Evolutionary conservation across 108 stramenopile species (phyloP), one percentile per base, ranked within the genome.

Genomic region (Fistulifera solaris): DNA sequence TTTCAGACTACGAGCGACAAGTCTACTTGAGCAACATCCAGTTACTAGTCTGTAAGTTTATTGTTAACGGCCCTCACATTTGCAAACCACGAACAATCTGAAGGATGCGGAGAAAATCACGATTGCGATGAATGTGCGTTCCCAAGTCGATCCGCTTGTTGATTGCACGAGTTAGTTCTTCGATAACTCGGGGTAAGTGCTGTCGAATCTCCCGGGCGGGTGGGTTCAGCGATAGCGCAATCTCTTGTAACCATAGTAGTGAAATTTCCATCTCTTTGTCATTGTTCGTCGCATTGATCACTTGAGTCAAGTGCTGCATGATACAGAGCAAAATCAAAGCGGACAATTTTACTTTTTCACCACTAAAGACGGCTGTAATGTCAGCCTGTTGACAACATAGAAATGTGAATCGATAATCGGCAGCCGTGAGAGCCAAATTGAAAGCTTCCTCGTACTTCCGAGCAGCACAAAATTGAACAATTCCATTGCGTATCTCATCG

Each of bases 241-340:
- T 73, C 57, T 87, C 83, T 62, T 93, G 91, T 46, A 95, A 61
- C 94, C 94, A 95, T n/a, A 62, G 55, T 39, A 92, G 50, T 48
- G 80, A 72, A n/a, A n/a, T n/a, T n/a, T n/a, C n/a, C n/a, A n/a
- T n/a, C n/a, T n/a, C n/a, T n/a, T n/a, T n/a, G n/a, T n/a, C n/a
- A n/a, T n/a, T 66, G 0, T 62, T 61, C 14, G 73, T 48, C 3
- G 44, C 56, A 2, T 63, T 66, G 26, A 93, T 38, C 19, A 73
- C 70, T 18, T 81, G 71, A 8, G 87, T 82, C 24, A 95, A 64
- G 56, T 95, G 89, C 52, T 93, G 91, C 78, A 91, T 77, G 58
- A 95, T 57, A 59, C 87, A 91, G 5, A 95, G 61, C 54, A 95
- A 63, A 45, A 93, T 81, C 13, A 83, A 74, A 61, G 91, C 91